phyloP scores from a whole-genome alignment of 83 land plant genomes.

The Picea abies region DNA sequence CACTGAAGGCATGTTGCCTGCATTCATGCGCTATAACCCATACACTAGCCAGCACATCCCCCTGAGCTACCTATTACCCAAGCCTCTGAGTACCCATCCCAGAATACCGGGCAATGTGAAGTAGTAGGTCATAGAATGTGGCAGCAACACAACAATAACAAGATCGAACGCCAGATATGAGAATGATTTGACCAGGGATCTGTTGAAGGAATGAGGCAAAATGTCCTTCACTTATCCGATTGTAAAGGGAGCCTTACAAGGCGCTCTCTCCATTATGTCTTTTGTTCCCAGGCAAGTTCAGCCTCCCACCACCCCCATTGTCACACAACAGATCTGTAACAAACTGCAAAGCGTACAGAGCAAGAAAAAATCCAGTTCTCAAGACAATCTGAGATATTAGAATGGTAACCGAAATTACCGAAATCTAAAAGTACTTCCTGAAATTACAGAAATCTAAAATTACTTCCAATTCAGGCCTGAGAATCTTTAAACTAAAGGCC shows the following conservation, averaged over 20 bases:
- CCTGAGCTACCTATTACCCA: conserved; percentile 44
- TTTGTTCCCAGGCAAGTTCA: conserved; percentile 24
- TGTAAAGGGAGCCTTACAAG: conserved; percentile 56
- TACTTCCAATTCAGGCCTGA: too few relatives aligned
- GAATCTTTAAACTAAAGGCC: too few relatives aligned
- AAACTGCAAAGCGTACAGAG: too few relatives aligned
- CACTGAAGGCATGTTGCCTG: conserved; percentile 69
- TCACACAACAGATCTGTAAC: too few relatives aligned
- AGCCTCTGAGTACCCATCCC: conserved; percentile 51
- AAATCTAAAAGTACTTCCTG: too few relatives aligned
- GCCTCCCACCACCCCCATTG: too few relatives aligned
- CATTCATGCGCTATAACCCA: conserved; percentile 73
- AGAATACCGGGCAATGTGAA: conserved; percentile 22
- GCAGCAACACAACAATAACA: conserved; percentile 14
- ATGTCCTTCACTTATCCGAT: conserved; percentile 47
- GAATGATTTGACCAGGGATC: conserved; percentile 54
- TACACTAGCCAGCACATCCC: conserved; percentile 58
- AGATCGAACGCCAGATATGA: conserved; percentile 52
- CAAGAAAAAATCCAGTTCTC: too few relatives aligned
- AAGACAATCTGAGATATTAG: too few relatives aligned
- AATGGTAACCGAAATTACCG: too few relatives aligned
- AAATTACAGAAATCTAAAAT: too few relatives aligned
- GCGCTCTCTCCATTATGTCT: conserved; percentile 37
- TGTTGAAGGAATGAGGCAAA: conserved; percentile 66
- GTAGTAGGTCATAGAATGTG: conserved; percentile 37